Conservation (phyloP, 148 eudicot species). For the Chenopodium suecicum region DNA sequence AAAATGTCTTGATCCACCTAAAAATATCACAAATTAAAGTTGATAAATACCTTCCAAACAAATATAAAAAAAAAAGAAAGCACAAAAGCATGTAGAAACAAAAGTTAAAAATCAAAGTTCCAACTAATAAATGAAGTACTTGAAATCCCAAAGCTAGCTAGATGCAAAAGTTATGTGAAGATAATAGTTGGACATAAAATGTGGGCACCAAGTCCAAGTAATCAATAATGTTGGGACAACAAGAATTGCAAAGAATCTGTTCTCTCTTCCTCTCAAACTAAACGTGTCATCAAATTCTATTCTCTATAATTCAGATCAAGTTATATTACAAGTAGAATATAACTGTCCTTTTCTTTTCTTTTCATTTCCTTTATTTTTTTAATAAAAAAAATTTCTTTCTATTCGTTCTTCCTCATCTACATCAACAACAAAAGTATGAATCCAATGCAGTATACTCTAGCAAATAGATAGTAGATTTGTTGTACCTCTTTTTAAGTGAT, state of each 20-base stretch:
- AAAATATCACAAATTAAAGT: neutral
- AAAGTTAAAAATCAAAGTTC: neutral
- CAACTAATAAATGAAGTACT: neutral
- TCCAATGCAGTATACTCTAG: neutral
- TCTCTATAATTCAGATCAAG: neutral
- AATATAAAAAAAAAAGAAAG: neutral
- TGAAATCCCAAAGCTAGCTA: neutral
- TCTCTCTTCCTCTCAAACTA: neutral
- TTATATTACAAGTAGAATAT: constrained; percentile 2
- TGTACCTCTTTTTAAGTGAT: neutral
- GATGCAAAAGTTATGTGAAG: neutral
- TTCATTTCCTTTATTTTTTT: neutral
- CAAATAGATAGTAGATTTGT: neutral
- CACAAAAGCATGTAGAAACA: no score
- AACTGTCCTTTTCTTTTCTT: neutral
- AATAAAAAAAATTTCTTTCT: no score
- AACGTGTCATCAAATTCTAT: constrained; percentile 5
- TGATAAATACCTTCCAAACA: neutral
- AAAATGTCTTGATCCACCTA: neutral
- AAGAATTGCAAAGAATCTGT: constrained; percentile 24
- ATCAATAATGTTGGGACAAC: constrained; percentile 26
- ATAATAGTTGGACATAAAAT: constrained; percentile 1
- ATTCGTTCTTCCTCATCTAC: neutral
- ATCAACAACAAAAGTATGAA: neutral
- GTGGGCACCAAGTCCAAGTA: constrained; percentile 16